Base-by-base conservation (phyloP, 164 flowering plant genomes). In the Aristolochia californica region DNA sequence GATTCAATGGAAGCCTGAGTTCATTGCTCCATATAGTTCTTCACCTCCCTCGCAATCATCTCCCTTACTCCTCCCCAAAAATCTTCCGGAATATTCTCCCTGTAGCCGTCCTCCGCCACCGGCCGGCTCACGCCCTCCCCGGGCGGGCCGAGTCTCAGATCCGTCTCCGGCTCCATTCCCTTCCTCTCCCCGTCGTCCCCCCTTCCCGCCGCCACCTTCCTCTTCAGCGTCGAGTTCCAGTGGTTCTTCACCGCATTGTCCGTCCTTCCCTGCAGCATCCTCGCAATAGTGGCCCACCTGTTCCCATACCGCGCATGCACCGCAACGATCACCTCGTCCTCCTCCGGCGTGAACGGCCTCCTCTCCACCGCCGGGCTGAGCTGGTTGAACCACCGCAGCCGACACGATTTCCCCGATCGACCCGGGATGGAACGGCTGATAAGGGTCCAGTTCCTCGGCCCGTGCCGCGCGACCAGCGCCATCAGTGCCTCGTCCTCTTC, bases 301-400 rank as follows among this genome's bases (percentile, higher is more conserved):
- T 88, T 88, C 5, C 97, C 97, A 49, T 74, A 79, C 58, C 75
- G 64, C 0, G 83, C 84, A 55, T 88, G 97, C 30, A 91, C 95
- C n/a, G 70, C n/a, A 43, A 83, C 28, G 53, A 88, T 86, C 18
- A 80, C 70, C 8, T 77, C 91, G 56, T 88, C 97, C 66, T 88
- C 97, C 16, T 84, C 97, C 11, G 87, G 48, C 9, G 80, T 63
- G 61, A 88, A 88, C 0, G 95, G 72, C 10, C 85, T 57, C 74
- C 83, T 91, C 71, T 88, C 88, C 12, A 88, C 96, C 65, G 81
- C 75, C n/a, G 89, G 97, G 0, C 89, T 83, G 9, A 89, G 82
- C 79, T 87, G 97, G 69, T 89, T 87, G 64, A 90, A 87, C 97
- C 97, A 89, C 55, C 97, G 78, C 1, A 89, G 71, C 38, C 97